A percentile compares a stretch with the other conserved stretches of the same genome.
These are phyloP conservation scores for Dalbergia cultrata DNA, from an alignment of 306 rosid species.

Conservation along the genomic window DNA sequence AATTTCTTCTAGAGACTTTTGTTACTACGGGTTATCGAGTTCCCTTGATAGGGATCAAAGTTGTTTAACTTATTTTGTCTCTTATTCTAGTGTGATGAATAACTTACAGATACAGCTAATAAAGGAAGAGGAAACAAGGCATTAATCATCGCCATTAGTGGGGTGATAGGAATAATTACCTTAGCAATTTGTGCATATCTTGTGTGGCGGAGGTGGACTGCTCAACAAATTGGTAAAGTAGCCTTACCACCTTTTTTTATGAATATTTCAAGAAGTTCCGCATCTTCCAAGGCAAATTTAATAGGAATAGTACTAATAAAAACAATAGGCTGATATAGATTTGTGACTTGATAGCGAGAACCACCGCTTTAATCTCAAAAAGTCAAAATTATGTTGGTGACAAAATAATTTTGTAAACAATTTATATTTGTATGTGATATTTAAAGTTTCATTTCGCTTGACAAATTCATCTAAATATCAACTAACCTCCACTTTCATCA, in stretches of 20 bases:
- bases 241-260: background rate
- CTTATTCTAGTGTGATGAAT: background rate
- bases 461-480: no score
- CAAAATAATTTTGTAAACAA: no score
- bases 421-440: no score
- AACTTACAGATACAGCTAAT: background rate
- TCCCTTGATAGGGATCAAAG: no score
- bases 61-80: background rate
- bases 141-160: slow-evolving; percentile 22
- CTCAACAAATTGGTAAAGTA: slow-evolving; percentile 35
- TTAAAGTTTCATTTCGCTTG: no score
- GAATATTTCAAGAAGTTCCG: background rate
- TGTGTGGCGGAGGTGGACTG: slow-evolving; percentile 36
- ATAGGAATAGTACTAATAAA: background rate
- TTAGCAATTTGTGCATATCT: slow-evolving; percentile 9
- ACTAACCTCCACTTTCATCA: no score
- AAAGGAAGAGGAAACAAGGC: background rate
- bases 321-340: background rate
- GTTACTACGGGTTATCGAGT: background rate
- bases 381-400: no score
- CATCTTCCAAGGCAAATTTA: background rate
- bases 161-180: slow-evolving; percentile 26
- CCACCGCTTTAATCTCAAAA: no score
- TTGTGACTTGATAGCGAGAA: no score
- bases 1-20: background rate